Evolutionary conservation across 2,329 filamentous ascomycete genomes (phyloP), one percentile per base, ranked within the genome.

Genomic region (Aspergillus sp.): DNA sequence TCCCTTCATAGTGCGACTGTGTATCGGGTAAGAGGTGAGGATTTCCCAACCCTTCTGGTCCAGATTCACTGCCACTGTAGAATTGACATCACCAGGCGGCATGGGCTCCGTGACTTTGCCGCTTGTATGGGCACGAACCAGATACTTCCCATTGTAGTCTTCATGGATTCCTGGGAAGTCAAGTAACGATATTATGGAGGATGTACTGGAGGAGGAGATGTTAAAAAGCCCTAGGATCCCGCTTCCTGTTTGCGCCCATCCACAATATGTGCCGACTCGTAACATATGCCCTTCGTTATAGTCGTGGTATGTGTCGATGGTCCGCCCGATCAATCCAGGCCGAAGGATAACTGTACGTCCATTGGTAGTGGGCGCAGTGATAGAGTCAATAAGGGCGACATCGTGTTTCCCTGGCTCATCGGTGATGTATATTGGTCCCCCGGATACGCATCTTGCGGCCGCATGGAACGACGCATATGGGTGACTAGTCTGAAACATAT

Each of bases 401-500:
- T 96, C 81, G 68, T 97, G 90, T 54, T 89, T 75, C 0, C 90
- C 92, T 0, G 93, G 93, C 0, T 85, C 82, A 70, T 99, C 94
- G 0, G 93, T 97, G 67, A 99, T 92, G 63, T 95, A 96, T 38
- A 99, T 87, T 0, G 93, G 94, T 0, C 94, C 94, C 8, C 94
- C 94, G 45, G 87, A 92, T 9, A 99, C 79, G 68, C 90, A 95
- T 44, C 94, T 82, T 2, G 91, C 92, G 1, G 94, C 93, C 4
- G 90, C 94, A 62, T 99, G 94, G 66, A 94, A 95, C 0, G 81
- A 82, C 0, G 88, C 88, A 68, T 89, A 95, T 1, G 79, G 73
- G 59, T 87, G 83, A 17, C 75, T 77, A 1, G 85, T 87, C 62
- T 88, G 85, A 64, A 88, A 88, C 85, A 88, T 88, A 63, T 88